Percentiles rank a stretch among this genome's conserved stretches.
phyloP scores from a whole-genome alignment of 768 basidiomycete genomes.

The Tylopilus balloui region DNA sequence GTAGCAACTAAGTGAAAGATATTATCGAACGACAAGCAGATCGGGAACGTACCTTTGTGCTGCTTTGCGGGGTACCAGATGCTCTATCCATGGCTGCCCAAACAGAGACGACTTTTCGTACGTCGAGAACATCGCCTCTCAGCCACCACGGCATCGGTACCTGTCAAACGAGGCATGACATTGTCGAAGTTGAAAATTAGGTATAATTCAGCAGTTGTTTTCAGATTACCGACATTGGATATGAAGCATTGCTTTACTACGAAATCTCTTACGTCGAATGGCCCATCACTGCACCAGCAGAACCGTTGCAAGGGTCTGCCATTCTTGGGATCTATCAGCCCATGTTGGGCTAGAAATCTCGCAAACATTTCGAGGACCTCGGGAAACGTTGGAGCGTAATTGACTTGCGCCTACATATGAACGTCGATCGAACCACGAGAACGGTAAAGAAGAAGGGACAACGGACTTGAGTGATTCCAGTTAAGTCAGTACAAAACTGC shows the following conservation, averaged over 20 bases:
- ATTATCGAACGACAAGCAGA: background rate
- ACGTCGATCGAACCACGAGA: conserved; percentile 5
- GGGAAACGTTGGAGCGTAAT: conserved; percentile 71
- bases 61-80: conserved; percentile 8
- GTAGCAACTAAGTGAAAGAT: background rate
- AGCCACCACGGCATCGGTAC: conserved; percentile 71
- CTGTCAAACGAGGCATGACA: conserved; percentile 32
- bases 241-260: conserved; percentile 89
- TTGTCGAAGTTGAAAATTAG: conserved; percentile 7
- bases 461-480: conserved; percentile 89
- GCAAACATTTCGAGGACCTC: conserved; percentile 61
- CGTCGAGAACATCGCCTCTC: conserved; percentile 68
- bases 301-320: conserved; percentile 57
- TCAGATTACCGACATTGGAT: conserved; percentile 52
- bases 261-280: conserved; percentile 80
- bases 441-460: conserved; percentile 2
- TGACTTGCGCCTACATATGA: conserved; percentile 66
- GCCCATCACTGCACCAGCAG: conserved; percentile 83
- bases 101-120: conserved; percentile 54
- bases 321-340: conserved; percentile 57
- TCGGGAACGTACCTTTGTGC: conserved; percentile 15
- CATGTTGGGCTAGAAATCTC: conserved; percentile 65
- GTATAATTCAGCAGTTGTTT: conserved; percentile 1
- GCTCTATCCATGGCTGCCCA: conserved; percentile 30
- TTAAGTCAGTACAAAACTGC: conserved; percentile 79